Evolutionary conservation across 441 rosid species (phyloP), one percentile per base, ranked within the genome.

Genomic region (Pelargonium fulgidum): DNA sequence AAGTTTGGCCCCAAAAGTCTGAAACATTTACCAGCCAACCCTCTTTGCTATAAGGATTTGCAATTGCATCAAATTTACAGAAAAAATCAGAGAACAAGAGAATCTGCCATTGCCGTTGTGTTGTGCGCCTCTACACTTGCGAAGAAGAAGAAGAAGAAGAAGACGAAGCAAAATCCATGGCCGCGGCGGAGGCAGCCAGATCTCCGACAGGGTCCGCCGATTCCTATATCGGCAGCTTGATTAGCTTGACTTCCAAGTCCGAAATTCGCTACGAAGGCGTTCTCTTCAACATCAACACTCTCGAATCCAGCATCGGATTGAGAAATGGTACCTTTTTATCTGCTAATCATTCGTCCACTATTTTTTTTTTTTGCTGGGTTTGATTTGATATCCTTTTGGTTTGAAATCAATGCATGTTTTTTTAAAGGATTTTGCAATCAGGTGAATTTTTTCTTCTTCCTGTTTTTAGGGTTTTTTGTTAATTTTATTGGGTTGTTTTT

Each of bases 211-310:
- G 74, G 19, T 65, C 80, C 14, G 80, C 82, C 36, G 82, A 81
- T 78, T 81, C 84, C 7, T 81, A 78, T 67, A 70, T 81, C 48
- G 78, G 82, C 39, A 76, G 80, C 77, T 73, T 81, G 73, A 81
- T 81, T 58, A 81, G 84, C 75, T 74, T 81, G 73, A 81, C 80
- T 12, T 81, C 84, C 11, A 81, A 78, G 75, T 76, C 80, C 20
- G 84, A 81, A 70, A 81, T 78, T 62, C 74, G 84, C 44, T 81
- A 81, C 67, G 84, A 81, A 62, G 84, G 84, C 62, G 75, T 81
- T 52, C 80, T 81, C 50, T 81, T 70, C 62, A 81, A 81, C 67
- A 81, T 81, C 67, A 81, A 81, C 77, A 73, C 82, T 20, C 80
- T 76, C 62, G 84, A 81, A 73, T 81, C 84, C 14, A 81, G 77